Conservation (phyloP, 2,329 filamentous ascomycete species). For the Chrysoporthe deuterocubensis region DNA sequence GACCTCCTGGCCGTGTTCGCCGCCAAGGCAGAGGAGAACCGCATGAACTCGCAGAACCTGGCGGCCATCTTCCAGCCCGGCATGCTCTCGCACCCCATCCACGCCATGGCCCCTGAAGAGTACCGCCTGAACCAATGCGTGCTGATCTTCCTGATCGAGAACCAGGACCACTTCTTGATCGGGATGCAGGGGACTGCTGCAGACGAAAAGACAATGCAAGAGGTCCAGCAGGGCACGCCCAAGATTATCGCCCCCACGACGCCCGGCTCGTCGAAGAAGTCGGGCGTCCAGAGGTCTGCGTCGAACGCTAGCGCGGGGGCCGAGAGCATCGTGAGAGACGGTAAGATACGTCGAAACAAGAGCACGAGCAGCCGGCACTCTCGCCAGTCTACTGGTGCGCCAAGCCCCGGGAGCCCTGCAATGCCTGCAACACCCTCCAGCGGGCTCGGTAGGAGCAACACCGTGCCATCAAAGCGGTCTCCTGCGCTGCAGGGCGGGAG, state of each 20-base stretch:
- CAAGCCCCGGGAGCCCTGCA: slow-evolving; percentile 69
- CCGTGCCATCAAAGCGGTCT: slow-evolving; percentile 87
- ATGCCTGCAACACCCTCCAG: slow-evolving; percentile 59
- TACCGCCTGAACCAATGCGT: slow-evolving; percentile 97
- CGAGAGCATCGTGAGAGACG: slow-evolving; percentile 82
- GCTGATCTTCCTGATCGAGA: slow-evolving; percentile 96
- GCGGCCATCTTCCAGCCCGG: slow-evolving; percentile 98
- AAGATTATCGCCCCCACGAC: slow-evolving; percentile 53
- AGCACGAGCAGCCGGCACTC: slow-evolving; percentile 92
- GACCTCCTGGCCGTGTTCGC: slow-evolving; percentile 96
- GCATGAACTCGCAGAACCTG: slow-evolving; percentile 94
- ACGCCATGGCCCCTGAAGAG: slow-evolving; percentile 94
- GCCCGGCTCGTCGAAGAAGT: slow-evolving; percentile 56
- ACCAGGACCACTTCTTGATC: slow-evolving; percentile 97
- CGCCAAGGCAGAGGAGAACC: slow-evolving; percentile 93
- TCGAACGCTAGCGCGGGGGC: slow-evolving; percentile 89
- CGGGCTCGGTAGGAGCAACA: slow-evolving; percentile 75
- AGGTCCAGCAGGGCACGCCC: slow-evolving; percentile 71
- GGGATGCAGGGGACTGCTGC: slow-evolving; percentile 99
- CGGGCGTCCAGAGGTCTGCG: slow-evolving; percentile 71
- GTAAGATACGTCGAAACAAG: slow-evolving; percentile 80
- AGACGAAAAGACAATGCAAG: slow-evolving; percentile 74
- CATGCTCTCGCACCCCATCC: slow-evolving; percentile 88
- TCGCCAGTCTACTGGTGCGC: slow-evolving; percentile 70
- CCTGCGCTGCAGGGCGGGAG: slow-evolving; percentile 70